Percentiles rank a stretch among this genome's conserved stretches.
phyloP scores from a whole-genome alignment of 2,329 filamentous ascomycete genomes.

The Bipolaris sorokiniana region DNA sequence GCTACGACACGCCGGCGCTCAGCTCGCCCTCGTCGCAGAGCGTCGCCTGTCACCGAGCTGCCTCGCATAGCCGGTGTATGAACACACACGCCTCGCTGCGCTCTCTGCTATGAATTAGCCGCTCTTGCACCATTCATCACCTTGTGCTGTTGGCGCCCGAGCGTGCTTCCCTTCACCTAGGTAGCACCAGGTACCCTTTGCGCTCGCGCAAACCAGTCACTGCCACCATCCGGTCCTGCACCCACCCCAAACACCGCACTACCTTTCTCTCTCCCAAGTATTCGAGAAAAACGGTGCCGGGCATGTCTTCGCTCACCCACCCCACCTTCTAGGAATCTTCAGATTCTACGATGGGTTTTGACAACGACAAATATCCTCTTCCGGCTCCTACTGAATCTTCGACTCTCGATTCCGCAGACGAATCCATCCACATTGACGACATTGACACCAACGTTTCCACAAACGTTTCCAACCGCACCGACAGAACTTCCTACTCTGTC shows the following conservation, averaged over 20 bases:
- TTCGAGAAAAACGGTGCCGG: constrained; percentile 26
- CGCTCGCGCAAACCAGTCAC: constrained; percentile 34
- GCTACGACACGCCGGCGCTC: constrained; percentile 20
- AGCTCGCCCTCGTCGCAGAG: constrained; percentile 22
- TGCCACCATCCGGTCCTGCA: constrained; percentile 29
- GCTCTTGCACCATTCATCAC: constrained; percentile 8
- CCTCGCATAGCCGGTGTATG: not conserved
- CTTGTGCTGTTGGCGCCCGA: constrained; percentile 8
- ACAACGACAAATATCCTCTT: constrained; percentile 64
- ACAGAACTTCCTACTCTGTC: constrained; percentile 76
- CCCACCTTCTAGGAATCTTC: constrained; percentile 39
- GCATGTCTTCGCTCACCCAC: constrained; percentile 39
- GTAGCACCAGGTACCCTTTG: constrained; percentile 17
- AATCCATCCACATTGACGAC: constrained; percentile 55
- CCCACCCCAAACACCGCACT: constrained; percentile 10
- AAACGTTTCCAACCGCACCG: constrained; percentile 71
- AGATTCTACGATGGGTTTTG: constrained; percentile 53
- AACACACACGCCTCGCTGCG: not conserved
- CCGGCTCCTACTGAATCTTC: constrained; percentile 81
- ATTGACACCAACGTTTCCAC: constrained; percentile 73
- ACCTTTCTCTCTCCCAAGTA: constrained; percentile 8
- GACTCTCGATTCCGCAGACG: constrained; percentile 64
- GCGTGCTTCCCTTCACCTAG: constrained; percentile 6
- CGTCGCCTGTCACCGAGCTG: constrained; percentile 20
- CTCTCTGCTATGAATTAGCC: not conserved